These are phyloP conservation scores for Dysphania ambrosioides DNA, from an alignment of 148 eudicot genomes.

Conservation along the genomic window DNA sequence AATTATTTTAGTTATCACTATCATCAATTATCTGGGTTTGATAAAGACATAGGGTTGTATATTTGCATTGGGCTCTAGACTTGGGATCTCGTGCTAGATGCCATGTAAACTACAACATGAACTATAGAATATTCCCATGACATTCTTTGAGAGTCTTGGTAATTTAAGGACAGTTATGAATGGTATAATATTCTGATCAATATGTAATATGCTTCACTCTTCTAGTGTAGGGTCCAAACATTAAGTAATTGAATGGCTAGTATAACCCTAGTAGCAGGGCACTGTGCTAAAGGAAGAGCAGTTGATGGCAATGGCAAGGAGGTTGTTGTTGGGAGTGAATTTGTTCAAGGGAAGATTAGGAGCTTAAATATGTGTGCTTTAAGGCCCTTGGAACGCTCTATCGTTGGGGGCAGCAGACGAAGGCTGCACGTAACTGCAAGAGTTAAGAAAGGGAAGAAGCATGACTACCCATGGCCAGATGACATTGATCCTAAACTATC, in stretches of 20 bases:
- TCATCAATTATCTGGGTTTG: too few relatives aligned
- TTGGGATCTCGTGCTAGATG: too few relatives aligned
- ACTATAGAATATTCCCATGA: too few relatives aligned
- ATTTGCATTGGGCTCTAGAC: too few relatives aligned
- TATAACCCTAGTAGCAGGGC: slow-evolving; percentile 9
- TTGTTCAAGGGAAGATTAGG: slow-evolving; percentile 1
- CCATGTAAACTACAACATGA: too few relatives aligned
- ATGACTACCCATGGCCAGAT: slow-evolving; percentile 84
- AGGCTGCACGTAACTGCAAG: slow-evolving; percentile 33
- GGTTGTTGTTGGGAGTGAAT: not conserved
- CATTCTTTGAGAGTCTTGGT: too few relatives aligned
- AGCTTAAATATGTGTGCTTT: slow-evolving; percentile 11
- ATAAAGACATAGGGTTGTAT: too few relatives aligned
- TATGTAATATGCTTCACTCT: not conserved
- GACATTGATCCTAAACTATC: slow-evolving; percentile 64
- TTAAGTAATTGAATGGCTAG: not conserved
- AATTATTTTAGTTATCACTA: too few relatives aligned
- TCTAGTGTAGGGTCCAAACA: not conserved
- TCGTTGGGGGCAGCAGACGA: not conserved
- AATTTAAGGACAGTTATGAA: not conserved
- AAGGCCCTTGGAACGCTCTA: slow-evolving; percentile 7
- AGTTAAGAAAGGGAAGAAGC: slow-evolving; percentile 68
- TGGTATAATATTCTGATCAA: too few relatives aligned
- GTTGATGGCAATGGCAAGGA: slow-evolving; percentile 15
- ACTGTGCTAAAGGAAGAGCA: slow-evolving; percentile 9